Conservation (phyloP, 805 yeast genomes). For the Metschnikowia gruessii region DNA sequence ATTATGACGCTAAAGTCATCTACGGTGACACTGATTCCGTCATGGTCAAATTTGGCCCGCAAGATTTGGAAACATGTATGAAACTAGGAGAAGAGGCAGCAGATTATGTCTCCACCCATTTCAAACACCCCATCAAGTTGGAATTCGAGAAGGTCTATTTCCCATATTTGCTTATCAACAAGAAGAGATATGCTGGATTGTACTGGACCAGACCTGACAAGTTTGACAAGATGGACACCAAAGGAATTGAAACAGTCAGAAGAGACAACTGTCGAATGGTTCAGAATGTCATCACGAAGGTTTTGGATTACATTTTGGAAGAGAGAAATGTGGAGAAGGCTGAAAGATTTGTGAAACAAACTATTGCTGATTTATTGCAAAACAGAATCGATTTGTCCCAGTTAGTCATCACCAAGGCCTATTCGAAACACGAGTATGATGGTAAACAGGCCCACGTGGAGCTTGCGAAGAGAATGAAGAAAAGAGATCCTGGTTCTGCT, state of each 20-base stretch:
- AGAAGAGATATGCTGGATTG: slow-evolving; percentile 95
- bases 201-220: slow-evolving; percentile 94
- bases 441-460: slow-evolving; percentile 98
- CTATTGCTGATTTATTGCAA: slow-evolving; percentile 86
- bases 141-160: slow-evolving; percentile 96
- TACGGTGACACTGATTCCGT: slow-evolving; percentile 99
- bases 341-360: slow-evolving; percentile 75
- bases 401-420: slow-evolving; percentile 88
- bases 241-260: slow-evolving; percentile 97
- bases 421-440: slow-evolving; percentile 85
- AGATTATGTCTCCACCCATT: slow-evolving; percentile 70
- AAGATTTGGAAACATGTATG: slow-evolving; percentile 83
- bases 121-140: slow-evolving; percentile 82
- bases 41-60: slow-evolving; percentile 93
- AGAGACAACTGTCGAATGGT: slow-evolving; percentile 96
- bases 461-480: slow-evolving; percentile 90
- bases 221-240: slow-evolving; percentile 95
- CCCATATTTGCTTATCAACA: slow-evolving; percentile 91
- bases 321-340: slow-evolving; percentile 87
- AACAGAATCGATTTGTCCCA: slow-evolving; percentile 91
- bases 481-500: slow-evolving; percentile 96
- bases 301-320: slow-evolving; percentile 77
- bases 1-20: slow-evolving; percentile 84
- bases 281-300: slow-evolving; percentile 90
- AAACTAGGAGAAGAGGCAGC: slow-evolving; percentile 94